Evolutionary conservation across 1,139 yeast genomes (phyloP).

Genomic region (Debaryomyces coudertii): DNA sequence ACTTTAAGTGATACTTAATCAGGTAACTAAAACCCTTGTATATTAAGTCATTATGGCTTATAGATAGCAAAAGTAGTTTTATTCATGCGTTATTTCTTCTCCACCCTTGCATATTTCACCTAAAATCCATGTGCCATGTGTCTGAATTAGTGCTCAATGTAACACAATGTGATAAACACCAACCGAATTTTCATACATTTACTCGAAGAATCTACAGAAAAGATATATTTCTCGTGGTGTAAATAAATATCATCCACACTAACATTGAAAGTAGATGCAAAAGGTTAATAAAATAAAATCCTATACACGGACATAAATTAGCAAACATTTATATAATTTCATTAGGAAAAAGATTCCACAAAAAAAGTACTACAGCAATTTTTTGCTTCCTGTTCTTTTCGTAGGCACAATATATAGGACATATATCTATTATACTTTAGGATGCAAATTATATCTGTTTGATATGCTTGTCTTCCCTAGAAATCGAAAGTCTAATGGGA

Average conservation of each 20-base stretch:
- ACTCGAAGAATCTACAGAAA: background rate
- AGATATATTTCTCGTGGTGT: background rate
- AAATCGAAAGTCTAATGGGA: background rate
- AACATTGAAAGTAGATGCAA: too few relatives aligned
- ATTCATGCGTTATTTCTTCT: background rate
- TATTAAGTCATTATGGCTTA: conserved; percentile 1
- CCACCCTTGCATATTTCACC: background rate
- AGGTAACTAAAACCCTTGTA: background rate
- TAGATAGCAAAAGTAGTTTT: background rate
- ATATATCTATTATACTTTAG: background rate
- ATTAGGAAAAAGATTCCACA: too few relatives aligned
- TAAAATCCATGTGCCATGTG: background rate
- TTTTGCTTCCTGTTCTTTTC: too few relatives aligned
- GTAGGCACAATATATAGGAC: background rate
- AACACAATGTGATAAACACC: background rate
- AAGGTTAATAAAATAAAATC: too few relatives aligned
- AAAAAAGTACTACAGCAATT: too few relatives aligned
- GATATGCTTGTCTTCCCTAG: background rate
- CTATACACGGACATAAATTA: too few relatives aligned
- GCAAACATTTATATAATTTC: too few relatives aligned
- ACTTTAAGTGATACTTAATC: conserved; percentile 4
- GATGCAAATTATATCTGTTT: background rate
- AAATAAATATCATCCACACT: too few relatives aligned
- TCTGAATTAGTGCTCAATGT: too few relatives aligned
- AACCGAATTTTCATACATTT: too few relatives aligned